These are phyloP conservation scores for Suillus subalutaceus DNA, from an alignment of 768 basidiomycete genomes.

Conservation along the genomic window DNA sequence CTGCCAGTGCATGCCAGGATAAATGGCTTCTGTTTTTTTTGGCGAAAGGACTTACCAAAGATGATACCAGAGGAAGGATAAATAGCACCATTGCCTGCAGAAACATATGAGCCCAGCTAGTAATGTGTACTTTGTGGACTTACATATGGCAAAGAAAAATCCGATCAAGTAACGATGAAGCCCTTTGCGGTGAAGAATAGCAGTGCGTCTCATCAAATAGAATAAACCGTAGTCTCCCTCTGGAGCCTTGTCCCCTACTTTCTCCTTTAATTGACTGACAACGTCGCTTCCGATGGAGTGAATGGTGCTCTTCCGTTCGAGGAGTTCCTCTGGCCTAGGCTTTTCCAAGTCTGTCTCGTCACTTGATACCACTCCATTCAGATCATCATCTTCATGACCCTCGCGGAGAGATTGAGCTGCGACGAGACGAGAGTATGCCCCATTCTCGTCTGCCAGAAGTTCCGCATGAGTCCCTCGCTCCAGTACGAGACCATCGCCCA, in stretches of 20 bases:
- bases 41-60: slow-evolving; percentile 28
- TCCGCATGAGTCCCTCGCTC: slow-evolving; percentile 47
- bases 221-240: slow-evolving; percentile 27
- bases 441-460: slow-evolving; percentile 37
- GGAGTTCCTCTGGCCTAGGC: slow-evolving; percentile 33
- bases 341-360: slow-evolving; percentile 22
- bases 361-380: slow-evolving; percentile 13
- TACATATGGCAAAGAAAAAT: slow-evolving; percentile 32
- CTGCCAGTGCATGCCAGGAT: background rate
- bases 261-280: slow-evolving; percentile 4
- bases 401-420: slow-evolving; percentile 43
- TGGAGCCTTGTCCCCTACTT: too few relatives aligned
- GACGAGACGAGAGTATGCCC: slow-evolving; percentile 47
- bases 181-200: slow-evolving; percentile 39
- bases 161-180: slow-evolving; percentile 43
- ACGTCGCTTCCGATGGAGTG: slow-evolving; percentile 18
- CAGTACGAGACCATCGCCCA: slow-evolving; percentile 45
- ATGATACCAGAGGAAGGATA: slow-evolving; percentile 37
- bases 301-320: slow-evolving; percentile 29
- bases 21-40: background rate
- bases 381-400: slow-evolving; percentile 22
- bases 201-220: slow-evolving; percentile 42
- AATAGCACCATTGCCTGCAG: slow-evolving; percentile 24
- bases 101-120: background rate
- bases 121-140: slow-evolving; percentile 7